phyloP scores from a whole-genome alignment of 2,329 filamentous ascomycete genomes.

The Cladorrhinum sp. region DNA sequence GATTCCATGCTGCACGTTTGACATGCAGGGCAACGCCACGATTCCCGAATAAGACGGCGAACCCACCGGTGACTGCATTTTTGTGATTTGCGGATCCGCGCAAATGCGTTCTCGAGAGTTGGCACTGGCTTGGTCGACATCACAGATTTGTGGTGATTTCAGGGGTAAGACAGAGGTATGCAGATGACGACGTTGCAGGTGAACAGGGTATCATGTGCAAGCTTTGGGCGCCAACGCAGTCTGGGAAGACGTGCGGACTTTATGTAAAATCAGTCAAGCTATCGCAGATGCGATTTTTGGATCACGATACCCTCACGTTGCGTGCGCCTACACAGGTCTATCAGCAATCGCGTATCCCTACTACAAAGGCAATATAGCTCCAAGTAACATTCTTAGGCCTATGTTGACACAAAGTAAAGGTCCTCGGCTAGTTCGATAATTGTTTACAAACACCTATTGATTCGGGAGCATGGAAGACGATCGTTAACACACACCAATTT shows the following conservation, averaged over 20 bases:
- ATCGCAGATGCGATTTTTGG: not conserved
- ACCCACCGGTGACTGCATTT: not conserved
- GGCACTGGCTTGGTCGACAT: not conserved
- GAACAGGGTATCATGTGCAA: not conserved
- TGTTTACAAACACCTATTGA: too few relatives aligned
- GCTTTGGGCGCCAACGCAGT: not conserved
- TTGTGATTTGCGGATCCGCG: slow-evolving; percentile 8
- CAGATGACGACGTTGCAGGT: not conserved
- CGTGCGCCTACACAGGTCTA: too few relatives aligned
- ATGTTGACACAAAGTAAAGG: too few relatives aligned
- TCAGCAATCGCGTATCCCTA: too few relatives aligned
- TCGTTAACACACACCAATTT: too few relatives aligned
- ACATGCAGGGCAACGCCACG: not conserved
- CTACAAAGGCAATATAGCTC: too few relatives aligned
- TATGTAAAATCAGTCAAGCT: not conserved
- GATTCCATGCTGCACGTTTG: not conserved
- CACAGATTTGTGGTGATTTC: not conserved
- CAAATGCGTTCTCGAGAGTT: not conserved
- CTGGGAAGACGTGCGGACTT: not conserved
- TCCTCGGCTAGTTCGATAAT: too few relatives aligned
- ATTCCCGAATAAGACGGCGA: not conserved
- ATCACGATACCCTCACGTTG: too few relatives aligned
- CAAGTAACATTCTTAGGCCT: too few relatives aligned
- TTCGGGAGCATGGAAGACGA: too few relatives aligned
- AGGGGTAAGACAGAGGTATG: not conserved